Evolutionary conservation across 805 yeast species (phyloP), one percentile per base, ranked within the genome.

Genomic region (Metschnikowia gelsemii): DNA sequence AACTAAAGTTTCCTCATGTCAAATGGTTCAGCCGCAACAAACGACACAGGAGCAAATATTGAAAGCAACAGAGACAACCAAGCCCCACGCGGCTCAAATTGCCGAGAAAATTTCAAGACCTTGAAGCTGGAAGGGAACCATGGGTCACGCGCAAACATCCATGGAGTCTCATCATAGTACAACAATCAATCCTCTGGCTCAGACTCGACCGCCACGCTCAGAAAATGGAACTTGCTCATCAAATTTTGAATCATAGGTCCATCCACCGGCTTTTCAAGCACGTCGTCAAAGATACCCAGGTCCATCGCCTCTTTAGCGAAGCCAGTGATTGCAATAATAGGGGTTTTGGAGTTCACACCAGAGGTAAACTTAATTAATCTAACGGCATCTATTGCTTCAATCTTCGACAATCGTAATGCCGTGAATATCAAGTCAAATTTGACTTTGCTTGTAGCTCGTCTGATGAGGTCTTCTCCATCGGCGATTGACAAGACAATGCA

Each of bases 381-480:
- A 5, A 84, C 84, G 23, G 91, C 82, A 65, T 89, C 96, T 5
- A 79, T 64, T 1, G 87, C 84, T 47, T 79, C 85, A 21, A 84
- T 68, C 45, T 80, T 82, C 12, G 85, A 78, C 17, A 85, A 66
- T 50, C 78, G 78, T 40, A 84, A 69, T 2, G 91, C 93, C 0
- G 93, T 80, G 45, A 90, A 70, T 21, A 90, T 87, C 29, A 89
- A 51, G 62, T 90, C 97, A 66, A 88, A 91, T 56, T 80, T 83
- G 14, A 87, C 85, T 38, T 82, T 82, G 26, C 95, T 85, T 0
- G 95, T 84, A 5, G 88, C 87, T 42, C 93, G 67, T 45, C 93
- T 73, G 11, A 89, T 76, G 45, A 89, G 70, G 46, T 89, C 96
- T 46, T 88, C 91, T 1, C 95, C 96, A 44, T 81, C 80, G 0